Conservation (phyloP, 257 asterid genomes). For the Cordia subcordata region DNA sequence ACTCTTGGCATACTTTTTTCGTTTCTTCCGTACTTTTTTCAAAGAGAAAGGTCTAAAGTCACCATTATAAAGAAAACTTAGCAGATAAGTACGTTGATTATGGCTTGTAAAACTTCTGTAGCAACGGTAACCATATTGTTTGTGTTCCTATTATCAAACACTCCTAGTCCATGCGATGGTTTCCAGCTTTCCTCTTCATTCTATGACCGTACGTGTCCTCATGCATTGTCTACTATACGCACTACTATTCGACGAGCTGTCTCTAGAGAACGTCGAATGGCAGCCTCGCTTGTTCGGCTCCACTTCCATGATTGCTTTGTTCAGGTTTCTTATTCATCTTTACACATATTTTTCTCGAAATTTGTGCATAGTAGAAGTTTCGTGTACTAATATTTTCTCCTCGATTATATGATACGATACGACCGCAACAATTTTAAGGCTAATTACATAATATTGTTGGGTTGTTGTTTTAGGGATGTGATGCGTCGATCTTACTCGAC, state of each 20-base stretch:
- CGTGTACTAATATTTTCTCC: too few relatives aligned
- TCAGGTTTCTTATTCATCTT: constrained; percentile 13
- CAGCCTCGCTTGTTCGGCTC: constrained; percentile 57
- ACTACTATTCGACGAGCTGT: constrained; percentile 39
- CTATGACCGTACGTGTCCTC: constrained; percentile 41
- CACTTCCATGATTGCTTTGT: constrained; percentile 69
- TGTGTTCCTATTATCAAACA: too few relatives aligned
- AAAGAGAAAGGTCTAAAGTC: too few relatives aligned
- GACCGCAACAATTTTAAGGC: background rate
- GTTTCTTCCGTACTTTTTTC: too few relatives aligned
- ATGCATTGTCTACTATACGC: constrained; percentile 31
- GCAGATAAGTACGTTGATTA: too few relatives aligned
- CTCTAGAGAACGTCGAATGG: constrained; percentile 32
- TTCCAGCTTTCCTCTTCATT: constrained; percentile 43
- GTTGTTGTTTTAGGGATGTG: constrained; percentile 30
- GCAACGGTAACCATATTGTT: background rate
- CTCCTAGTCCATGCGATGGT: constrained; percentile 17
- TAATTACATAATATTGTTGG: background rate
- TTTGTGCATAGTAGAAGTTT: too few relatives aligned
- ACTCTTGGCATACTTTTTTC: too few relatives aligned
- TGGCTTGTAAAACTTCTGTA: background rate
- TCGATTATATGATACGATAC: background rate
- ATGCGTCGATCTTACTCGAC: constrained; percentile 36
- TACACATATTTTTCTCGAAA: too few relatives aligned
- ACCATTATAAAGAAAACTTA: too few relatives aligned